Percentiles rank a stretch among this genome's conserved stretches.
phyloP scores from a whole-genome alignment of 2,329 filamentous ascomycete species.

The Colletotrichum zoysiae region DNA sequence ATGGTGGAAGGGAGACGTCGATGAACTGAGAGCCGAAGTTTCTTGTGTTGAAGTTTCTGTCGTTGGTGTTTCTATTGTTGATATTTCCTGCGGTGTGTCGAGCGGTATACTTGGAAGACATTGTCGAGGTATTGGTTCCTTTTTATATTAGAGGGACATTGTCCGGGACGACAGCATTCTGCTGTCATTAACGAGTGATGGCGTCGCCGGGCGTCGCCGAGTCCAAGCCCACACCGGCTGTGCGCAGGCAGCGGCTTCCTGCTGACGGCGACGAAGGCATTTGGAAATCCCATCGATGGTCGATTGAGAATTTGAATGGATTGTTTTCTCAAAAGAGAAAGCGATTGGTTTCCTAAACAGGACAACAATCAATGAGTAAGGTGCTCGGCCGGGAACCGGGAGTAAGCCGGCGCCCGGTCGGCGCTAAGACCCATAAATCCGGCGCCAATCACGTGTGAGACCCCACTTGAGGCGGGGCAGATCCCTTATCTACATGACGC shows the following conservation, averaged over 20 bases:
- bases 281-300: too few relatives aligned
- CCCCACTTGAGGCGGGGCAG: too few relatives aligned
- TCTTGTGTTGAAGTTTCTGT: not conserved
- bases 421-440: not conserved
- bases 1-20: slow-evolving; percentile 4
- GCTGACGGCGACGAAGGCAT: not conserved
- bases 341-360: slow-evolving; percentile 3
- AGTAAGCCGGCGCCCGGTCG: not conserved
- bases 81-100: not conserved
- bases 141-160: not conserved
- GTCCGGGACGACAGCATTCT: not conserved
- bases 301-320: not conserved
- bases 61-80: not conserved
- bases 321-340: not conserved
- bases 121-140: too few relatives aligned
- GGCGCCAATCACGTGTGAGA: not conserved
- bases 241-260: not conserved
- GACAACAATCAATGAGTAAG: not conserved
- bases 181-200: not conserved
- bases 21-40: not conserved
- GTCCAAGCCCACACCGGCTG: not conserved
- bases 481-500: not conserved
- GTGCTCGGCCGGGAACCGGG: not conserved
- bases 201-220: not conserved
- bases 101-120: too few relatives aligned